Base-by-base conservation (phyloP, 768 basidiomycete genomes). In the Pisolithus albus region DNA sequence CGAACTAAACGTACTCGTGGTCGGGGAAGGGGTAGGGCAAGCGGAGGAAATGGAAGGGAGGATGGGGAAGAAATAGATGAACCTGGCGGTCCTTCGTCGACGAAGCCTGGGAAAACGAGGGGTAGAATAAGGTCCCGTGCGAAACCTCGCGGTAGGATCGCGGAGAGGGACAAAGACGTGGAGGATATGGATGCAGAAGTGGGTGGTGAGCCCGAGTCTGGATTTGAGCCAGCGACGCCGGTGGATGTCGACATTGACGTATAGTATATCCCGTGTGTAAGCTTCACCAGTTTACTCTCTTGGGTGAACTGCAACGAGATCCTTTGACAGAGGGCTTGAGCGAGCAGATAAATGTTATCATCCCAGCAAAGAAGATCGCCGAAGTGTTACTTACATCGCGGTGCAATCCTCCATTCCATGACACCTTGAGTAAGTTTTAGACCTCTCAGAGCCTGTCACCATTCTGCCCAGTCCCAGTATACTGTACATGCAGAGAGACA, bases 221-320 rank as follows among this genome's bases (percentile, higher is more conserved):
- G 59, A 7, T 60, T 67, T 24, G 68, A 69, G 40, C 63, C 70
- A 2, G 65, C 64, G 47, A 68, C 73, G 7, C 71, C 71, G 7
- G 58, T 71, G 58, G 72, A 73, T 44, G 50, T 61, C 16, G 72
- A 73, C 23, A 57, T 73, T 26, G 70, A 72, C 26, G 56, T 61
- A 30, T 67, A 59, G 39, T 64, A 84, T 75, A 52, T 77, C 80
- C 10, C 73, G 63, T 1, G 70, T 70, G 0, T 78, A 34, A 34
- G 4, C 11, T 34, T 2, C 11, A 5, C 5, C 13, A 34, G 34
- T 34, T 5, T 15, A 34, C 5, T 30, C 30, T 8, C 30, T 7
- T 30, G 7, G 8, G 30, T 30, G 30, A 30, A 10, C 30, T 30
- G 8, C 30, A 30, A 1, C 30, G 30, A 30, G 8, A 26, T 3